Base-by-base conservation (phyloP, 2,329 filamentous ascomycete species). In the Didymella exigua region DNA sequence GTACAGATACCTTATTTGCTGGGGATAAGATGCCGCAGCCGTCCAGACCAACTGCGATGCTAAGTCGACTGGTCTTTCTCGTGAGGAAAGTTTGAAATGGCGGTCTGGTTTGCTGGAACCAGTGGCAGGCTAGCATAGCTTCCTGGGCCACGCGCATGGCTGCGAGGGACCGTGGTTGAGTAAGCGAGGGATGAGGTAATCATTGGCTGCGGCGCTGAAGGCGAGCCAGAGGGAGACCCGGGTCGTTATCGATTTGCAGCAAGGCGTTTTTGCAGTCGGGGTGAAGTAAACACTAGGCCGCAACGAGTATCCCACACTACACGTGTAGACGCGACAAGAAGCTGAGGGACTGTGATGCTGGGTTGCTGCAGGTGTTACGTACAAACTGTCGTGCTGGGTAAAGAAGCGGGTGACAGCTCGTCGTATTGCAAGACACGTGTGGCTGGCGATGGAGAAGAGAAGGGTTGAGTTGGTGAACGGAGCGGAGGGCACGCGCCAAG, bases 31-130 rank as follows among this genome's bases (percentile, higher is more conserved):
- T 58, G 49, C 56, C 46, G 65, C 38, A 53, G 53, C 56, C 58
- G 60, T 41, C 37, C 36, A 40, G 43, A 42, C 36, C 37, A 49
- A 56, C 31, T 24, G 11, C 19, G n/a, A 26, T 51, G 49, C 40
- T 59, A 56, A 54, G 45, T 56, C 38, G 52, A 58, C 47, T 55
- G 62, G 59, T 49, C 38, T 56, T 60, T 51, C 41, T 50, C 56
- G 42, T 23, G 27, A 42, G 40, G 45, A 54, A 60, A 51, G 37
- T 30, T 59, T 55, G 54, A 69, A 69, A 69, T 64, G 59, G 68
- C 66, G 66, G 67, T 71, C 65, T 69, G 65, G 56, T 40, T 34
- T 49, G 55, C 51, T 53, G 55, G 55, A 49, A 38, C 52, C 58
- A 52, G 49, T 50, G 37, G 44, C 43, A 38, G 41, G 56, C 43